Base-by-base conservation (phyloP, 2,329 filamentous ascomycete species). In the Diaporthe sp. region DNA sequence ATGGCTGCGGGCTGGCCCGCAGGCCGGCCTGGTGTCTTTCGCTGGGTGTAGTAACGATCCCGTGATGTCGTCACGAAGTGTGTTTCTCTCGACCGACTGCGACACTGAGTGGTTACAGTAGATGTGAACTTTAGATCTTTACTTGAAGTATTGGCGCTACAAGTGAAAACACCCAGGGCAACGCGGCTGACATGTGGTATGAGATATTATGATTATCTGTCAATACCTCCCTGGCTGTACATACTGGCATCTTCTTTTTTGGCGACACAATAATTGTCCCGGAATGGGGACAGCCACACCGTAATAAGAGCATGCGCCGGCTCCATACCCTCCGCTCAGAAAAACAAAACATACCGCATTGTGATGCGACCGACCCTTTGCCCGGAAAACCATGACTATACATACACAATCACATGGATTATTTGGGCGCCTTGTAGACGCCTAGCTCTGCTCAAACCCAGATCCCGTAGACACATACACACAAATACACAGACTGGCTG, bases 1-100 rank as follows among this genome's bases (percentile, higher is more conserved):
- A 55, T 70, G 46, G 65, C 65, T 55, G 65, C 65, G 65, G 65
- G 65, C 65, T 55, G 49, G 65, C 65, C 65, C 49, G 34, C 49
- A 68, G 4, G 22, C 46, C 31, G n/a, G 46, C 46, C 31, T 68
- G 65, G 34, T 19, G 13, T 39, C 37, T 10, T 39, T 42, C 10
- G 15, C 49, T 70, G 15, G 34, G 28, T 53, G 42, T 25, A 22
- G 46, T 19, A 17, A 53, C 1, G 10, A 39, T 15, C 46, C 31
- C 34, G 55, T 28, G 34, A 55, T 22, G n/a, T 37, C 13, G n/a
- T 55, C 46, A 10, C 2, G 19, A 4, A 53, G 6, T 7, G 8
- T 67, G 44, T n/a, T 49, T 51, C 31, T 51, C 31, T 12, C 22
- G 28, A 37, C 19, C 2, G 51, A 8, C 5, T 9, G 44, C 13